phyloP scores from a whole-genome alignment of 2,329 filamentous ascomycete species.

The Neonectria hederae region DNA sequence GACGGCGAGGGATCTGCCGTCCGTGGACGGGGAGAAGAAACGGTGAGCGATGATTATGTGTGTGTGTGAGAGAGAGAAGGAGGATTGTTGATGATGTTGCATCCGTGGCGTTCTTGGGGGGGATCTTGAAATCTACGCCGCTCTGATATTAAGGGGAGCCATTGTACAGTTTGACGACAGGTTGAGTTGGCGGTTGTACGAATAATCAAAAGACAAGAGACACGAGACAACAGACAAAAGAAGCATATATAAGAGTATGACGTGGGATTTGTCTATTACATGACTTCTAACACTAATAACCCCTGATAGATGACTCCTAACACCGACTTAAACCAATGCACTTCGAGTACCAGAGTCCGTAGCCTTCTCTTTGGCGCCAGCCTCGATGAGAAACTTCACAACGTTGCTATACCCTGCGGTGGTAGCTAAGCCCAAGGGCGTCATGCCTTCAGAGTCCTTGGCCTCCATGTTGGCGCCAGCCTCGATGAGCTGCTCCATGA shows the following conservation, averaged over 20 bases:
- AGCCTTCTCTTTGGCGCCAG: neutral
- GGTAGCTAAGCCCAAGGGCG: too few species aligned
- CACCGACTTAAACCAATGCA: neutral
- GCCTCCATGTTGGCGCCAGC: neutral
- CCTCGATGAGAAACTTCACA: neutral
- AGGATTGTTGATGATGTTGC: constrained; percentile 24
- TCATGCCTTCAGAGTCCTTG: too few species aligned
- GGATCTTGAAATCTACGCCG: constrained; percentile 37
- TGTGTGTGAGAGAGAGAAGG: neutral
- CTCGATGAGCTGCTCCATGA: neutral
- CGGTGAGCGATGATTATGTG: constrained; percentile 14
- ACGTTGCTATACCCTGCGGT: too few species aligned
- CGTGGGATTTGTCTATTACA: neutral
- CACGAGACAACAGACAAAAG: neutral
- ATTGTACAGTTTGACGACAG: constrained; percentile 31
- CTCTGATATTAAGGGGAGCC: constrained; percentile 26
- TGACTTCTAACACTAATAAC: neutral
- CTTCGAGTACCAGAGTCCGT: neutral
- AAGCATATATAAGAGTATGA: neutral
- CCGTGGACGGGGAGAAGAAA: constrained; percentile 13
- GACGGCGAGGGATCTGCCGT: constrained; percentile 48
- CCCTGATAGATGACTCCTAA: neutral
- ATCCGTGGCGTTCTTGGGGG: constrained; percentile 37
- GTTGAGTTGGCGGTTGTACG: constrained; percentile 17
- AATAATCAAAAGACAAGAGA: constrained; percentile 15